Base-by-base conservation (phyloP, 768 basidiomycete species). In the Cystobasidium ongulense region DNA sequence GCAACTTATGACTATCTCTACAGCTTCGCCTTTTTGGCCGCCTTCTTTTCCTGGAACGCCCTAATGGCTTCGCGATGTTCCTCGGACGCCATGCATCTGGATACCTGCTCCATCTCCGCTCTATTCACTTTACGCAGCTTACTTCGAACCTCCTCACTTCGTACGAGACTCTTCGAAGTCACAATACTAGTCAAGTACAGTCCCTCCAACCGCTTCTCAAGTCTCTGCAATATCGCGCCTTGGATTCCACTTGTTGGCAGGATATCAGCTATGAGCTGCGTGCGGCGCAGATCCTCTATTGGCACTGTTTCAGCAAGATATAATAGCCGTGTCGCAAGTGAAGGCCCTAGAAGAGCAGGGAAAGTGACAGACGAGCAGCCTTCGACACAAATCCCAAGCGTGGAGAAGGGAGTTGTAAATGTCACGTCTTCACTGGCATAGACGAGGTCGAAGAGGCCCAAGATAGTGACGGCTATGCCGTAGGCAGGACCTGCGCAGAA, bases 401-500 rank as follows among this genome's bases (percentile, higher is more conserved):
- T n/a, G 5, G 68, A 71, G 68, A 71, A 71, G 25, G 68, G 68
- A 23, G 68, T 61, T 13, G 68, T 71, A 25, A 71, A 71, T 2
- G 53, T 71, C 3, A 53, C 68, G 13, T 54, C 68, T 31, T 46
- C 18, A n/a, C 50, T 59, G 31, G 53, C 50, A 38, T 71, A 71
- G 52, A 71, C 54, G 53, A 71, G 68, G 29, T 71, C 68, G 25
- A 71, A 71, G 13, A 39, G 54, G 15, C 46, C 46, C 11, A 71
- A 53, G 8, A 36, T 71, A 4, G 68, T 71, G 2, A 71, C 68
- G n/a, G 68, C 54, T n/a, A 71, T 71, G 21, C 68, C 68, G 36
- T 71, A 71, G 8, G 68, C 68, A 23, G 68, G 68, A 31, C 65
- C 65, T 67, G 65, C 13, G 11, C 52, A 54, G 21, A n/a, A 43